Conservation (phyloP, 78 protist genomes). For the Polysphondylium violaceum region DNA sequence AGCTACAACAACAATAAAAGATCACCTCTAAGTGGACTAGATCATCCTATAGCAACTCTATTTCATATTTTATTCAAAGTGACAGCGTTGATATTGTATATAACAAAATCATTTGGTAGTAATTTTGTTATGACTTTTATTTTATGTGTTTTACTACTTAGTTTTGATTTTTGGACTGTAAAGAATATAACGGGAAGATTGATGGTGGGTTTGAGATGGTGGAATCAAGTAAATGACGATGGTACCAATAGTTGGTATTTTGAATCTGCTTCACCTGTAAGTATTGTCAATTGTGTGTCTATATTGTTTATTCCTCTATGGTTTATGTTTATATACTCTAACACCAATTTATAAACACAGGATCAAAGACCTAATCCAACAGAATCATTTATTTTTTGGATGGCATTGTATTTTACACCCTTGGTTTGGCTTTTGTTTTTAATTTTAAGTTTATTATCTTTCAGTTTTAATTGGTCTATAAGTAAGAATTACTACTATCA, state of each 20-base stretch:
- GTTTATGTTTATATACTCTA: background rate
- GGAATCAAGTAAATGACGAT: conserved; percentile 90
- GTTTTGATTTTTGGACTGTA: conserved; percentile 92
- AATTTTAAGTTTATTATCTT: conserved; percentile 12
- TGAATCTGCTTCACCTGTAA: conserved; percentile 78
- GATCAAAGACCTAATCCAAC: background rate
- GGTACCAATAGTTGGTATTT: conserved; percentile 92
- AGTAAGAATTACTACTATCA: conserved; percentile 27
- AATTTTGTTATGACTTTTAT: conserved; percentile 49
- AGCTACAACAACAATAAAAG: background rate
- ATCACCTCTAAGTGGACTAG: conserved; percentile 10
- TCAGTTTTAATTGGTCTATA: conserved; percentile 50
- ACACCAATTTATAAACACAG: background rate
- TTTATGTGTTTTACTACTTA: conserved; percentile 54
- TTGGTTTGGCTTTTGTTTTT: conserved; percentile 48
- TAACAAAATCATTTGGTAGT: conserved; percentile 20
- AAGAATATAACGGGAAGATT: conserved; percentile 93
- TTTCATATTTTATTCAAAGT: conserved; percentile 70
- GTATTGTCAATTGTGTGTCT: background rate
- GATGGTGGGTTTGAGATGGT: conserved; percentile 94
- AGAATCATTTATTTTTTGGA: conserved; percentile 66
- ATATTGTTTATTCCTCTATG: background rate
- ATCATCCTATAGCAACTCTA: conserved; percentile 56
- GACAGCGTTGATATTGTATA: conserved; percentile 24
- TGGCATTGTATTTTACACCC: conserved; percentile 33